Base-by-base conservation (phyloP, 306 rosid genomes). In the Cyamopsis tetragonoloba region DNA sequence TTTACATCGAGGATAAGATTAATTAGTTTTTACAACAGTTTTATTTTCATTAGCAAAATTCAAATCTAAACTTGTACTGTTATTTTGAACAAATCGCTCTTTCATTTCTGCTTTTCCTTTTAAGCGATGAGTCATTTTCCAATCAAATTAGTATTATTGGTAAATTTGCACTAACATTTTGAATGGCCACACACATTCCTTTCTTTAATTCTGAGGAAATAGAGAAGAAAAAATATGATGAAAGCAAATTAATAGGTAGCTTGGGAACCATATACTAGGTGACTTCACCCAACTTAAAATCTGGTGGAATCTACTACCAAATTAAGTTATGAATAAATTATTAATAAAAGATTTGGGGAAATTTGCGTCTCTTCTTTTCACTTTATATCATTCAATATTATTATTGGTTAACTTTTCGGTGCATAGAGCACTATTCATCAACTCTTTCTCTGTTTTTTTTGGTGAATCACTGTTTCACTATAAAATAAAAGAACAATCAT, bases 131-230 rank as follows among this genome's bases (percentile, higher is more conserved):
- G 31, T 67, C 19, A 60, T 58, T 58, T 75, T 28, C 63, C 57
- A 75, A 22, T 17, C 6, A 22, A 27, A 41, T 47, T 24, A 7
- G 56, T 12, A 5, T 38, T 15, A 23, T 65, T 28, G 39, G 42
- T 27, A 27, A 58, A 39, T n/a, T n/a, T 71, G 51, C 78, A 72
- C 20, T 17, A 18, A 43, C 12, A 60, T 7, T 68, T 62, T 69
- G 28, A 42, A 43, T 48, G 15, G 54, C 43, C 32, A 60, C 51
- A 17, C 42, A 13, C 23, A 50, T 7, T 4, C 13, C 6, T 43
- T 59, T 30, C 62, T 60, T 41, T 68, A 50, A 27, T 59, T 59
- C 51, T 48, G 32, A 49, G 30, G 42, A 31, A 26, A 64, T 11
- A 43, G 41, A 31, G n/a, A 64, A 64, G 59, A 30, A 22, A 17